Base-by-base conservation (phyloP, 2,329 filamentous ascomycete genomes). In the Exophiala sp. region DNA sequence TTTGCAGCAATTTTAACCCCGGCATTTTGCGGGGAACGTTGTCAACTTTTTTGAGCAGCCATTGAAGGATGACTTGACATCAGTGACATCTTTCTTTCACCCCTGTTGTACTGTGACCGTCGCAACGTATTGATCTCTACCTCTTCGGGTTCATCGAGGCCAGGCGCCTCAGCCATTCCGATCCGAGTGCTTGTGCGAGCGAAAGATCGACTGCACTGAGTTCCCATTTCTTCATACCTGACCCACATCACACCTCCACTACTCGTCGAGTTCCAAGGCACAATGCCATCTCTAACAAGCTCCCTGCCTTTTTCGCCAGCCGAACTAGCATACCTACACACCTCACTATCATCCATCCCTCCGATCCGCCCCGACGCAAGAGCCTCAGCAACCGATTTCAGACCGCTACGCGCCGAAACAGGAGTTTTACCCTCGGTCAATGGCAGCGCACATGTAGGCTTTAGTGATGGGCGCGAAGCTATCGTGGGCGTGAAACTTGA, bases 401-500 rank as follows among this genome's bases (percentile, higher is more conserved):
- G 94, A 3, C 90, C 92, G 0, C 77, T 99, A 53, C 84, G 87
- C 14, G 94, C 94, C 55, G 94, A 99, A 75, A 91, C 88, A 50
- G 88, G 89, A 54, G 89, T 97, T 52, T 80, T 99, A 0, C 91
- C 94, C 0, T 85, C 86, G 43, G 87, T 92, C 12, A 95, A 97
- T 67, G 94, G 94, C 57, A 95, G 89, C 71, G 92, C 94, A 55
- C 84, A 95, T 33, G 87, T 99, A 43, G 95, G 92, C 62, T 95
- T 97, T 69, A 85, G 91, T 3, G 94, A 99, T 70, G 94, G 94
- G 47, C 95, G 91, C 1, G 94, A 99, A 72, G 94, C 94, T 5
- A 87, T 99, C 57, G 94, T 96, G 5, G 94, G 94, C 42, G 86
- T 96, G 57, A 99, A 97, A 74, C 91, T 89, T 0, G 92, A 97